These are phyloP conservation scores for Macrolepiota albuminosa DNA, from an alignment of 768 basidiomycete genomes.

Conservation along the genomic window DNA sequence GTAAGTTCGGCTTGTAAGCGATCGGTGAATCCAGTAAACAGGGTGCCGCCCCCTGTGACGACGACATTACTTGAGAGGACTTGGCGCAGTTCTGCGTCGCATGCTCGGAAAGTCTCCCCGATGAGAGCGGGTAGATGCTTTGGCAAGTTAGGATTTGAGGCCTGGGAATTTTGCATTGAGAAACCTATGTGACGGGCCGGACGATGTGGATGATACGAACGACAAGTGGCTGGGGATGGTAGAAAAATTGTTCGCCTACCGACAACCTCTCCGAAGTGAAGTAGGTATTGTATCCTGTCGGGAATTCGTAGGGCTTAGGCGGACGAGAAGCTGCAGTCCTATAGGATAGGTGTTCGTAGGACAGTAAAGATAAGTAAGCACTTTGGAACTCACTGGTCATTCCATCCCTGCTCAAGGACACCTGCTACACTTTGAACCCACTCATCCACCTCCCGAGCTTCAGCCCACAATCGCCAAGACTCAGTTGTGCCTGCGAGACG, in stretches of 20 bases:
- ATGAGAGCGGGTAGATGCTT: slow-evolving; percentile 77
- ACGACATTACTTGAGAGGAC: slow-evolving; percentile 91
- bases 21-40: slow-evolving; percentile 83
- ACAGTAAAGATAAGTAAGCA: not conserved
- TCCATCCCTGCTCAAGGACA: slow-evolving; percentile 84
- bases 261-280: slow-evolving; percentile 80
- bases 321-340: slow-evolving; percentile 58
- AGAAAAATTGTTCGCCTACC: slow-evolving; percentile 89
- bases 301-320: slow-evolving; percentile 85
- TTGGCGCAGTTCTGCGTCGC: slow-evolving; percentile 89
- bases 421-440: slow-evolving; percentile 90
- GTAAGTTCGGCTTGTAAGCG: slow-evolving; percentile 74
- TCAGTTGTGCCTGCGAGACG: slow-evolving; percentile 67
- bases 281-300: slow-evolving; percentile 83
- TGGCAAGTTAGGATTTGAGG: slow-evolving; percentile 62
- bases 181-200: not conserved
- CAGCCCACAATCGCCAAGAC: slow-evolving; percentile 79
- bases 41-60: slow-evolving; percentile 89
- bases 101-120: slow-evolving; percentile 70
- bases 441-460: slow-evolving; percentile 82
- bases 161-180: slow-evolving; percentile 22
- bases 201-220: slow-evolving; percentile 28
- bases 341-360: slow-evolving; percentile 4
- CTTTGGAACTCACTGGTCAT: slow-evolving; percentile 63
- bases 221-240: slow-evolving; percentile 54